Conservation (phyloP, 208 protist species). For the Leptomonas pyrrhocoris region DNA sequence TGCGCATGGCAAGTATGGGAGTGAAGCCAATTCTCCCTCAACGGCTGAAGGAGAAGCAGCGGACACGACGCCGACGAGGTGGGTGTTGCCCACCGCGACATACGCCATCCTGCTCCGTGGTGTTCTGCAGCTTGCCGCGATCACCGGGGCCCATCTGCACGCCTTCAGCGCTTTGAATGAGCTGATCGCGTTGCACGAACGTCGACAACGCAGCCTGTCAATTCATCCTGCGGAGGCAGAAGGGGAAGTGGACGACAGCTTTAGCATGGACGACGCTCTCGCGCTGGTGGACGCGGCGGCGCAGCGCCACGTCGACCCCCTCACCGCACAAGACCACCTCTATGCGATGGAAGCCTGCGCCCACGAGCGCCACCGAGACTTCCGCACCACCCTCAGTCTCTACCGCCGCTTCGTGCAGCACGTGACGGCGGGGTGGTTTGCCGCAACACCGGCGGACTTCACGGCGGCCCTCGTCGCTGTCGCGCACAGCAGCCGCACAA, state of each 20-base stretch:
- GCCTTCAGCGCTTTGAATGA: conserved; percentile 57
- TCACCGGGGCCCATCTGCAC: conserved; percentile 37
- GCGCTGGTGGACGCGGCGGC: conserved; percentile 56
- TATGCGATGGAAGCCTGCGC: conserved; percentile 71
- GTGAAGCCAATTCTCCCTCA: not conserved
- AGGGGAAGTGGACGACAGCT: conserved; percentile 27
- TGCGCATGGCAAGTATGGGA: not conserved
- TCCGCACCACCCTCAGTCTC: conserved; percentile 66
- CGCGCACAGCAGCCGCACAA: conserved; percentile 47
- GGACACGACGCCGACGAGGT: conserved; percentile 18
- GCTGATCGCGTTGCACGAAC: conserved; percentile 55
- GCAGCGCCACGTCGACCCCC: conserved; percentile 39
- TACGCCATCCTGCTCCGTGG: conserved; percentile 54
- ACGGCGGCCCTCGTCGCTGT: conserved; percentile 55
- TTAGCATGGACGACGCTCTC: conserved; percentile 68
- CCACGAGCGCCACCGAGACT: conserved; percentile 43
- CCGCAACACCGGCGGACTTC: conserved; percentile 37
- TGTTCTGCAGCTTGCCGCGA: conserved; percentile 37
- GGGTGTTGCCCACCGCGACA: conserved; percentile 43
- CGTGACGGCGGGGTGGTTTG: conserved; percentile 43
- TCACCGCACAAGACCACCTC: conserved; percentile 70
- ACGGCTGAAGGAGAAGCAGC: not conserved
- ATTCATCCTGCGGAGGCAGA: conserved; percentile 6
- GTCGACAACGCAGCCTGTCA: conserved; percentile 14
- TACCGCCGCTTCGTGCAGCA: conserved; percentile 75